A percentile compares a stretch with the other conserved stretches of the same genome.
Evolutionary conservation across 2,329 filamentous ascomycete species (phyloP).

Genomic region (Xylaria sp.): DNA sequence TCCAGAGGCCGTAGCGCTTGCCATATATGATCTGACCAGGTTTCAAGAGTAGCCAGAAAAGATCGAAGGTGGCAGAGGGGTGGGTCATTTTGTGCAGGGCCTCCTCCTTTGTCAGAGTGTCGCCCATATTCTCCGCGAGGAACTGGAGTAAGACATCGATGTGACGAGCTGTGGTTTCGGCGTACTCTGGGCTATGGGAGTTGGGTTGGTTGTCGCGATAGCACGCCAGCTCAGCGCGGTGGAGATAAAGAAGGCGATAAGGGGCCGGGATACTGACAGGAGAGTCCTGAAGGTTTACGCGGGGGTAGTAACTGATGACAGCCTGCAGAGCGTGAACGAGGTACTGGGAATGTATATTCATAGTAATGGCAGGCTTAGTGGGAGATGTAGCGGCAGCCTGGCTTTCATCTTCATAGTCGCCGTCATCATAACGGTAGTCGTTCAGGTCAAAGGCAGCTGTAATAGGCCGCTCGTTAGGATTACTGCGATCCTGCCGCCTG

Average conservation of each 20-base stretch:
- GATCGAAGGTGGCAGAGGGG: slow-evolving; percentile 51
- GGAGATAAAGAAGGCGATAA: slow-evolving; percentile 55
- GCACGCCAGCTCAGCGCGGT: slow-evolving; percentile 48
- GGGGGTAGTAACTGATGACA: slow-evolving; percentile 55
- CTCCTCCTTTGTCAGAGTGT: slow-evolving; percentile 47
- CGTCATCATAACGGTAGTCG: slow-evolving; percentile 19
- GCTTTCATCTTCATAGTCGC: slow-evolving; percentile 3
- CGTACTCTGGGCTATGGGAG: slow-evolving; percentile 49
- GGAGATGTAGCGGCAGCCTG: slow-evolving; percentile 30
- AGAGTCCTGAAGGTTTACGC: slow-evolving; percentile 45
- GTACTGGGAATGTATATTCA: slow-evolving; percentile 49
- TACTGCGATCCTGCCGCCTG: slow-evolving; percentile 24
- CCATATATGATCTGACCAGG: slow-evolving; percentile 52
- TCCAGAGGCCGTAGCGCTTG: slow-evolving; percentile 49
- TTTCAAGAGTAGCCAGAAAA: slow-evolving; percentile 54
- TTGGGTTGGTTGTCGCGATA: slow-evolving; percentile 51
- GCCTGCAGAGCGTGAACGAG: slow-evolving; percentile 55
- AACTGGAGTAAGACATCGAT: slow-evolving; percentile 53
- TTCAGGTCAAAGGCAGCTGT: slow-evolving; percentile 19
- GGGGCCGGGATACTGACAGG: slow-evolving; percentile 49
- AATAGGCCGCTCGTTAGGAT: slow-evolving; percentile 15
- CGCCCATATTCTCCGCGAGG: slow-evolving; percentile 47
- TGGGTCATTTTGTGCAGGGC: slow-evolving; percentile 45
- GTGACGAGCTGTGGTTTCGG: slow-evolving; percentile 47
- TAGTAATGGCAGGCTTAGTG: slow-evolving; percentile 37